Base-by-base conservation (phyloP, 208 protist genomes). In the Pavlovales sp. region DNA sequence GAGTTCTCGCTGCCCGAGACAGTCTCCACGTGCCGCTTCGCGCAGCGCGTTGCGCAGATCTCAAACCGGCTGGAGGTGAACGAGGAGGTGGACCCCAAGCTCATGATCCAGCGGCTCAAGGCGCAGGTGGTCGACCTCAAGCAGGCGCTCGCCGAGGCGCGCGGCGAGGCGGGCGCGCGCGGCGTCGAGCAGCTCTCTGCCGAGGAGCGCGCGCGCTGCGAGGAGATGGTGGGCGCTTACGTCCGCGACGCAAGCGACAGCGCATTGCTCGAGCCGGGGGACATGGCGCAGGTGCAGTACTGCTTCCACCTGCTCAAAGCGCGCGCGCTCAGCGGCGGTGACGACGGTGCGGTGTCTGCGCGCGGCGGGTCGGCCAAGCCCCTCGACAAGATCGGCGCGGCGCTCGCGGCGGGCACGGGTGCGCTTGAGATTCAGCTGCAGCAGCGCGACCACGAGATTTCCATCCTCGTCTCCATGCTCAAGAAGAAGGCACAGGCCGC, bases 381-480 rank as follows among this genome's bases (percentile, higher is more conserved):
- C n/a, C 81, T 20, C 81, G 39, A 36, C 1, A 10, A 8, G 81
- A 5, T 1, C 38, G 81, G 11, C 2, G 11, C 7, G 81, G 36
- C 57, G 36, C 22, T 10, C 40, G 79, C 0, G 42, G 42, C 34
- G 11, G 44, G 37, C 37, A 42, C 34, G 11, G 42, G 67, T 46
- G 87, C 92, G 57, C 91, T 97, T 38, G 92, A 94, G 84, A 47
- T 94, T 4, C 95, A 93, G 75, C 90, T 97, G 28, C 93, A 96
- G 91, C 95, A 97, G 85, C 96, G 96, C 38, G 95, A 97, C 83
- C 97, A 97, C 88, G 96, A 97, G 89, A 92, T 97, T 90, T 95
- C 95, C 85, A 94, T 96, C 90, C 90, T 97, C 10, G 92, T 97
- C 77, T 92, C 93, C 57, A 94, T 97, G 84, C 67, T 97, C n/a